A percentile compares a stretch with the other conserved stretches of the same genome.
phyloP scores from a whole-genome alignment of 495 filamentous ascomycete species.

The Rhypophila decipiens region DNA sequence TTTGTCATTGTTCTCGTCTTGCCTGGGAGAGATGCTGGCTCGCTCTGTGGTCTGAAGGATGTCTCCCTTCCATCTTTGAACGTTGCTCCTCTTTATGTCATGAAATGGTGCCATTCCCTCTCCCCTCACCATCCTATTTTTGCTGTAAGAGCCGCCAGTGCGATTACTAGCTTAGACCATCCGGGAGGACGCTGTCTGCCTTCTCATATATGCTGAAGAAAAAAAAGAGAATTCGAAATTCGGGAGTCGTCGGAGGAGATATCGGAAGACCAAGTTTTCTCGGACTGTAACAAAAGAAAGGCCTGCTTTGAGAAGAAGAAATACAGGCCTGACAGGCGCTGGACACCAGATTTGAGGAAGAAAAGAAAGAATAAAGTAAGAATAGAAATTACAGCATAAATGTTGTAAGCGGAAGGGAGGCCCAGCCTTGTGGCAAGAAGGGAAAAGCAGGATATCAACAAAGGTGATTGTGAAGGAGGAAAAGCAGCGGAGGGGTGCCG shows the following conservation, averaged over 20 bases:
- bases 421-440: constrained; percentile 21
- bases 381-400: constrained; percentile 8
- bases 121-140: constrained; percentile 16
- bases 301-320: constrained; percentile 21
- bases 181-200: constrained; percentile 1
- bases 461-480: constrained; percentile 7
- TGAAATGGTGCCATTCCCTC: constrained; percentile 27
- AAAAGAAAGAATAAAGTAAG: constrained; percentile 4
- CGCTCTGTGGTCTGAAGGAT: constrained; percentile 3
- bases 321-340: constrained; percentile 16
- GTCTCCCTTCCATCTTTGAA: constrained; percentile 5
- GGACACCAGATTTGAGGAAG: not conserved
- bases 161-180: constrained; percentile 12
- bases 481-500: constrained; percentile 27
- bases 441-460: constrained; percentile 11
- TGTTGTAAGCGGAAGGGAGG: constrained; percentile 7
- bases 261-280: no score
- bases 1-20: constrained; percentile 9
- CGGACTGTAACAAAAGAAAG: no score
- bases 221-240: not conserved
- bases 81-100: constrained; percentile 1
- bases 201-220: constrained; percentile 6
- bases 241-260: no score
- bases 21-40: constrained; percentile 4
- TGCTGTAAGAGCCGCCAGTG: constrained; percentile 10